phyloP scores from a whole-genome alignment of 2,329 filamentous ascomycete species.

The Alternaria tenuissima region DNA sequence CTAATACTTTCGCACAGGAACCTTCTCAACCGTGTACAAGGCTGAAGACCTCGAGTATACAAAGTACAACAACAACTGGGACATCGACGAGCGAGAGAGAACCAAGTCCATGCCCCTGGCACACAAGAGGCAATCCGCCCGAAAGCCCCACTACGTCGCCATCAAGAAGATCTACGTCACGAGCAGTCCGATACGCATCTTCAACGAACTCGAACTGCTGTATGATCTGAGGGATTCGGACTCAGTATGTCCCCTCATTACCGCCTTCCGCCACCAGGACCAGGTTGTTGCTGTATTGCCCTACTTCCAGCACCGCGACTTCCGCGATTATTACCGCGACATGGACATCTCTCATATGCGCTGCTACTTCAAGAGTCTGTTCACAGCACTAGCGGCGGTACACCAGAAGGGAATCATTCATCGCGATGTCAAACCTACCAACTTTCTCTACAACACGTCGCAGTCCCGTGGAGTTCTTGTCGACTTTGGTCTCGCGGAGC shows the following conservation, averaged over 20 bases:
- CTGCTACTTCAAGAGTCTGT: constrained; percentile 87
- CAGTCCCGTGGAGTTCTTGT: constrained; percentile 87
- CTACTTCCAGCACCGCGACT: constrained; percentile 95
- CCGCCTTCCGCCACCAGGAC: constrained; percentile 92
- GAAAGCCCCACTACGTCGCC: constrained; percentile 79
- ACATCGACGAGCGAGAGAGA: constrained; percentile 71
- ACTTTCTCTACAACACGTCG: constrained; percentile 89
- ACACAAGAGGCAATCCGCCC: constrained; percentile 59
- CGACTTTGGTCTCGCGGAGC: constrained; percentile 97
- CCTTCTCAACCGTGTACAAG: constrained; percentile 99
- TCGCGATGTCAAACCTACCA: constrained; percentile 96
- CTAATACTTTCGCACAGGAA: constrained; percentile 66
- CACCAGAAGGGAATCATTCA: constrained; percentile 88
- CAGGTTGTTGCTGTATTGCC: constrained; percentile 95
- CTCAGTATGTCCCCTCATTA: constrained; percentile 93
- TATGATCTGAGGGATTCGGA: constrained; percentile 83
- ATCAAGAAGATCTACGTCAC: constrained; percentile 99
- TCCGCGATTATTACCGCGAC: constrained; percentile 90
- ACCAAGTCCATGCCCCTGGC: constrained; percentile 76
- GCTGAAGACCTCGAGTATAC: constrained; percentile 92
- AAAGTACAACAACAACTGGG: constrained; percentile 85
- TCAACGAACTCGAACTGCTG: constrained; percentile 94
- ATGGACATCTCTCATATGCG: constrained; percentile 88
- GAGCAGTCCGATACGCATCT: constrained; percentile 88
- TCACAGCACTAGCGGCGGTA: constrained; percentile 83